These are phyloP conservation scores for Candida schatavii DNA, from an alignment of 805 yeast species.

Conservation along the genomic window DNA sequence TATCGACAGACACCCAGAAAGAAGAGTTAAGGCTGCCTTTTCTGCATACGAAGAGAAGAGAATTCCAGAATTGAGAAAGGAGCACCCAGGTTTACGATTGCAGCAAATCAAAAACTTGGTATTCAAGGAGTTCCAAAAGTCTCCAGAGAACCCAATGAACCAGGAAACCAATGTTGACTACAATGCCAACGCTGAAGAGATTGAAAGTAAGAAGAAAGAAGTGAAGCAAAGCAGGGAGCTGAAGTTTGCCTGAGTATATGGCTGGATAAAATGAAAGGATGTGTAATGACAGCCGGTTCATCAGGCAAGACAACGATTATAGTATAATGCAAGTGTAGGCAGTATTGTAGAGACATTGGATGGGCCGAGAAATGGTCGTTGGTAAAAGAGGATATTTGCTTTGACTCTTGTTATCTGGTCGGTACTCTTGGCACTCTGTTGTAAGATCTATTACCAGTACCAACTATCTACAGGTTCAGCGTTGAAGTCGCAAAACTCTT, in stretches of 20 bases:
- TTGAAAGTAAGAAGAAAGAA: slow-evolving; percentile 43
- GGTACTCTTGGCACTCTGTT: too few species aligned
- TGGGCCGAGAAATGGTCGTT: too few species aligned
- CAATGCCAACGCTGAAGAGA: slow-evolving; percentile 59
- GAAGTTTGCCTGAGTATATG: slow-evolving; percentile 20
- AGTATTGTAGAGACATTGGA: too few species aligned
- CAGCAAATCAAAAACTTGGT: slow-evolving; percentile 74
- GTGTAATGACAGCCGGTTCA: too few species aligned
- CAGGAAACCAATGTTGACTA: slow-evolving; percentile 61
- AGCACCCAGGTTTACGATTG: slow-evolving; percentile 75
- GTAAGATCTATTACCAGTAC: too few species aligned
- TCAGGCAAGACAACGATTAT: too few species aligned
- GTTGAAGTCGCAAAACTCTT: too few species aligned
- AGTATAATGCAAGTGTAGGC: too few species aligned
- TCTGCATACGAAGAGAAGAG: slow-evolving; percentile 69
- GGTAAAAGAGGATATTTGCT: too few species aligned
- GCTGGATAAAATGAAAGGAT: not conserved
- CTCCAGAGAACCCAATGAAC: slow-evolving; percentile 81
- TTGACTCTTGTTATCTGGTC: too few species aligned
- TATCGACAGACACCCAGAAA: slow-evolving; percentile 83
- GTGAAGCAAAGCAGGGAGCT: slow-evolving; percentile 50
- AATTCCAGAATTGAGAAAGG: slow-evolving; percentile 69
- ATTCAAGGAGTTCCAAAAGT: slow-evolving; percentile 77
- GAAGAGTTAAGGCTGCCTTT: slow-evolving; percentile 80
- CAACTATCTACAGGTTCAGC: too few species aligned